Evolutionary conservation across 1,284 basidiomycete species (phyloP), one percentile per base, ranked within the genome.

Genomic region (Cryptococcus jaspeensis): DNA sequence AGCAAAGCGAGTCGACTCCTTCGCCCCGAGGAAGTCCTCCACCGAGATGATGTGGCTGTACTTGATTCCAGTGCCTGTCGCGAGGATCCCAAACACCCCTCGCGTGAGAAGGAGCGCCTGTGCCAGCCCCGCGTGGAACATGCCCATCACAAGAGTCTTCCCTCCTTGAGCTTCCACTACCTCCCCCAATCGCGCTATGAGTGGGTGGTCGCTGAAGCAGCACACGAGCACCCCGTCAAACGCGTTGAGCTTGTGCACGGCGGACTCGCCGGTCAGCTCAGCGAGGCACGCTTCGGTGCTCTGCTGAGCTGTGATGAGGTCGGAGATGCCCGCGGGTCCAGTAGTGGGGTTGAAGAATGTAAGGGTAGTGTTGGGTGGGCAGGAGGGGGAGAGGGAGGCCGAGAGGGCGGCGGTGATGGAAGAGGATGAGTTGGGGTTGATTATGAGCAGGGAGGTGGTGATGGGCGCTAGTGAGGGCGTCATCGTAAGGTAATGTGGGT

Each of bases 341-440:
- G 55, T 51, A 13, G 41, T 41, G 7, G 64, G 64, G 56, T 64
- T 66, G 45, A 50, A 64, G 49, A 60, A 66, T 3, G 35, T 43
- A 9, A 62, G 41, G 5, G 20, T 11, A 32, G 45, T 41, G 18
- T 44, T 42, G 20, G 55, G 53, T 1, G 62, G 60, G 11, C 41
- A 18, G 32, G 35, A 25, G 8, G 62, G 58, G 22, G 11, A 12
- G 12, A 66, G 52, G 11, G 56, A 51, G 3, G 28, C 37, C 7
- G 38, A 35, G 20, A 66, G 45, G 20, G 65, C 63, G 9, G 28
- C 13, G 23, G 65, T 66, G 50, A 66, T 64, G 16, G 65, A 64
- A 3, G 40, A 20, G 16, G 65, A 64, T 0, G 65, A 64, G 50
- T 66, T 66, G 15, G 65, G 65, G 40, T 66, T 66, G 44, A 66